Base-by-base conservation (phyloP, 257 asterid genomes). In the Dorcoceras hygrometricum region DNA sequence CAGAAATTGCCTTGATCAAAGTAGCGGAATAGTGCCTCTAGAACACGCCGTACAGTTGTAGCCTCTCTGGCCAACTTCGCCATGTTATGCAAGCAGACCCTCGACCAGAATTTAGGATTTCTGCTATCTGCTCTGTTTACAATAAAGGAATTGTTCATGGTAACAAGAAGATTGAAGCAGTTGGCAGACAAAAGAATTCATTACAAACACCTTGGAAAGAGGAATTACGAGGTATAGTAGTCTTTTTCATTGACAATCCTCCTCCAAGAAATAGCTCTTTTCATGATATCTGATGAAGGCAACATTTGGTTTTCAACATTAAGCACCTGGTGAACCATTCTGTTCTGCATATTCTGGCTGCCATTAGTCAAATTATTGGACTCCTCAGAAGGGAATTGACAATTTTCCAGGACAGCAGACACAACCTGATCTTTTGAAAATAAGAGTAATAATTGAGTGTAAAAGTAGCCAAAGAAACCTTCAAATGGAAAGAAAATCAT, bases 11-110 rank as follows among this genome's bases (percentile, higher is more conserved):
- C 78, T 31, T 67, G 73, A 73, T 87, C 95, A 56, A 87, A 87
- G 82, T 83, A 82, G 74, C 91, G 85, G 77, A 84, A 87, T 62
- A 87, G 66, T 54, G 95, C 83, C 72, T 87, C 95, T 53, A 85
- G 84, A 72, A 87, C 89, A 73, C 87, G 95, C 59, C 95, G 82
- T 29, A 80, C 81, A 63, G 90, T 84, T 64, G 95, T 81, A 73
- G 87, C 91, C 76, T 87, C 95, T 76, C 71, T 81, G 23, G 95
- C 89, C 82, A 84, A 75, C 76, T 81, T 87, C 68, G 91, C 91
- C 84, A 87, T 79, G 83, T 87, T 87, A 71, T 83, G 85, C 83
- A 87, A 83, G 84, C 95, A 84, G 66, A 81, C 87, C 76, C 84
- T 82, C 62, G 91, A 74, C 95, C 95, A 87, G 76, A 84, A 87